Evolutionary conservation across 2,329 filamentous ascomycete species (phyloP), one percentile per base, ranked within the genome.

Genomic region (Plenodomus biglobosus): DNA sequence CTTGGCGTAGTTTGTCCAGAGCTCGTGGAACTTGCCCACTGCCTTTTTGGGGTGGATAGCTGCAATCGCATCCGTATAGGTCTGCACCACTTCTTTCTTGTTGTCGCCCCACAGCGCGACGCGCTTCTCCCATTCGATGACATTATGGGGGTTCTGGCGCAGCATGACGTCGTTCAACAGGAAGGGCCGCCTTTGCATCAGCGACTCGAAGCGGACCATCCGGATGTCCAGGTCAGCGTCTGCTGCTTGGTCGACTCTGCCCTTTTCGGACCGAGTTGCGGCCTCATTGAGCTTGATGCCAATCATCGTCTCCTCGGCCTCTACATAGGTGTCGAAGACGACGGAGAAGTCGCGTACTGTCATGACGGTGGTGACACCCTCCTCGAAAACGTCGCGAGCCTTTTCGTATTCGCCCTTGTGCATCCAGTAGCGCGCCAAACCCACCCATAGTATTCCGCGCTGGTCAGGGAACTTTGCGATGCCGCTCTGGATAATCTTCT

Each of bases 341-440:
- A 97, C 83, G 1, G 92, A 95, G 67, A 99, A 99, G 74, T 99
- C 94, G 46, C 94, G 86, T 38, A 99, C 92, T 2, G 94, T 99
- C 92, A 97, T 97, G 55, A 96, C 95, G 1, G 92, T 97, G 10
- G 90, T 96, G 58, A 97, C 90, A 38, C 90, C 95, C 72, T 97
- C 92, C 73, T 99, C 94, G 58, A 96, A 97, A 3, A 95, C 81
- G 70, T 99, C 94, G 56, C 95, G 81, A 13, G 94, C 92, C 52
- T 87, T 86, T 74, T 97, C 95, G 66, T 96, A 97, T 66, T 88
- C 91, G 38, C 92, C 92, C 68, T 86, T 85, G 50, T 90, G 90
- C 68, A 95, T 95, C 90, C 92, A 97, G 74, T 97, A 99, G 3
- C 92, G 94, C 37, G 94, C 94, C 42, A 99, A 76, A 8, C 92